Evolutionary conservation across 306 rosid genomes (phyloP).

Genomic region (Styphnolobium japonicum): DNA sequence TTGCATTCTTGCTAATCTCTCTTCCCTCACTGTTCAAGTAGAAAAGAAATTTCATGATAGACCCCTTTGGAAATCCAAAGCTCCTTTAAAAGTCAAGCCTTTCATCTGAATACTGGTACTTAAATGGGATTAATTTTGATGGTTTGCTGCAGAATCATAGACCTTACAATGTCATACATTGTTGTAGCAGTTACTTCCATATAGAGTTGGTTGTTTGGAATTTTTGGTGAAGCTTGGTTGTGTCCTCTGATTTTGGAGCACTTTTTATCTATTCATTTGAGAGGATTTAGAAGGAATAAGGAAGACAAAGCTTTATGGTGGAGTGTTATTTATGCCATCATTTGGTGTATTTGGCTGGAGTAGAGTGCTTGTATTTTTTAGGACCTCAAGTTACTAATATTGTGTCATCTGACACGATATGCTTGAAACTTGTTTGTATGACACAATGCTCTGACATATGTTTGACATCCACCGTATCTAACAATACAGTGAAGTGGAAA

Average conservation of each 20-base stretch:
- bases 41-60: neutral
- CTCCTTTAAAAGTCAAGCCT: neutral
- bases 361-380: neutral
- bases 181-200: neutral
- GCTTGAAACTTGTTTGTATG: neutral
- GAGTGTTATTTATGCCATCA: neutral
- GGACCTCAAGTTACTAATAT: neutral
- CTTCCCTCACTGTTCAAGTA: neutral
- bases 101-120: neutral
- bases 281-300: neutral
- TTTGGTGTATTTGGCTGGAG: neutral
- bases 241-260: neutral
- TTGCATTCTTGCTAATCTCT: neutral
- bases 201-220: neutral
- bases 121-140: neutral
- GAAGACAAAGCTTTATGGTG: neutral
- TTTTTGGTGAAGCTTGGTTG: neutral
- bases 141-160: neutral
- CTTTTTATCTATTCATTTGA: neutral
- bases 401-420: neutral
- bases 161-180: neutral
- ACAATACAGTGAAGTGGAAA: neutral
- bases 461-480: neutral
- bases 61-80: neutral
- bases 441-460: neutral